phyloP scores from a whole-genome alignment of 2,329 filamentous ascomycete genomes.

The Neospermospora avenae region DNA sequence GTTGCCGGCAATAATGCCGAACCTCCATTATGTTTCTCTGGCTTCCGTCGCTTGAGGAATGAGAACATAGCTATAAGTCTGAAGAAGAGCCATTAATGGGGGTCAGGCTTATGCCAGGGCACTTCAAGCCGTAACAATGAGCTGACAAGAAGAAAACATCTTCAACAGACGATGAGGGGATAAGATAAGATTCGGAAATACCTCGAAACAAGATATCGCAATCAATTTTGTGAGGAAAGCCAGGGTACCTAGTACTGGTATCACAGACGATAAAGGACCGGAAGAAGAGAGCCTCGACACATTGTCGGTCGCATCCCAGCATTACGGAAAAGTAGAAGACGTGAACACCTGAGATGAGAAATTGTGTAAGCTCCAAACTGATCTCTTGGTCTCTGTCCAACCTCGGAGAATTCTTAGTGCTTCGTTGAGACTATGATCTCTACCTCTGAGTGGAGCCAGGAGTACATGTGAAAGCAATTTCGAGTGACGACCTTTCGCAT shows the following conservation, averaged over 20 bases:
- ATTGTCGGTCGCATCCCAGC: neutral
- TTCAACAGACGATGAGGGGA: neutral
- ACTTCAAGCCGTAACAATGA: too few species aligned
- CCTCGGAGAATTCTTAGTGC: too few species aligned
- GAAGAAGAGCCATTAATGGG: neutral
- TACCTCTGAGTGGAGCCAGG: too few species aligned
- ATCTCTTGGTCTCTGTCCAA: too few species aligned
- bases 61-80: neutral
- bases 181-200: neutral
- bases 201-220: neutral
- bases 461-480: neutral
- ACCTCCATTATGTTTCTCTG: neutral
- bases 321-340: neutral
- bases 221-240: neutral
- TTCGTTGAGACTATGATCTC: too few species aligned
- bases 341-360: neutral
- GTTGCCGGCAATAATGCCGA: slow-evolving; percentile 8
- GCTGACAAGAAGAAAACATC: neutral
- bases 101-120: too few species aligned
- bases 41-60: neutral
- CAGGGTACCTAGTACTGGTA: slow-evolving; percentile 2
- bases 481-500: neutral
- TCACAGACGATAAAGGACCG: neutral
- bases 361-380: neutral
- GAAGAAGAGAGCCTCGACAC: slow-evolving; percentile 5